Conservation (phyloP, 78 protist genomes). For the Dictyostelium purpureum region DNA sequence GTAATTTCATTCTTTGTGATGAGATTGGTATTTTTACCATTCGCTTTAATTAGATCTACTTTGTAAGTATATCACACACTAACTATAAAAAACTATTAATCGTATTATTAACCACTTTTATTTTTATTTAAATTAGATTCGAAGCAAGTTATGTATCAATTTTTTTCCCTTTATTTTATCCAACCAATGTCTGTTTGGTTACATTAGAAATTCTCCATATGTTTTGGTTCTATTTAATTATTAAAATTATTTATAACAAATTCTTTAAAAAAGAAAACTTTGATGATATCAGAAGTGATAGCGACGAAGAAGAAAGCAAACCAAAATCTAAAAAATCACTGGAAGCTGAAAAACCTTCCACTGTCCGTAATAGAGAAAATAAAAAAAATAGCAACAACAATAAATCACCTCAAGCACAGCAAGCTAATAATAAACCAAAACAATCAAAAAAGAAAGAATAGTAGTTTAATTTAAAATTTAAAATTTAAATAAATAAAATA, state of each 20-base stretch:
- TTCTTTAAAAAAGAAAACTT: constrained; percentile 1
- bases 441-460: too few species aligned
- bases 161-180: constrained; percentile 58
- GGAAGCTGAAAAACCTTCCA: constrained; percentile 14
- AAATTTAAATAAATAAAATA: too few species aligned
- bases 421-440: too few species aligned
- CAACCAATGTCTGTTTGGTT: constrained; percentile 55
- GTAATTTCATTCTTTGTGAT: constrained; percentile 28
- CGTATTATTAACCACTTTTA: neutral
- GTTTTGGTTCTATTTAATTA: constrained; percentile 65
- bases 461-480: too few species aligned
- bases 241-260: constrained; percentile 31
- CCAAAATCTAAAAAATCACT: neutral
- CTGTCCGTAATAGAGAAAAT: neutral
- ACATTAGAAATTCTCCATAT: constrained; percentile 22
- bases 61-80: constrained; percentile 22
- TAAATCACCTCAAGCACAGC: too few species aligned
- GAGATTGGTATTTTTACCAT: constrained; percentile 57
- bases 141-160: constrained; percentile 72
- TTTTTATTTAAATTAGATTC: neutral
- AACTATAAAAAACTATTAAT: neutral
- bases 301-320: constrained; percentile 51
- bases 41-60: constrained; percentile 43
- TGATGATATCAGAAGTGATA: constrained; percentile 69
- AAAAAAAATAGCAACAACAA: neutral